Conservation (phyloP, 495 filamentous ascomycete genomes). For the Aeminium ludgeri region DNA sequence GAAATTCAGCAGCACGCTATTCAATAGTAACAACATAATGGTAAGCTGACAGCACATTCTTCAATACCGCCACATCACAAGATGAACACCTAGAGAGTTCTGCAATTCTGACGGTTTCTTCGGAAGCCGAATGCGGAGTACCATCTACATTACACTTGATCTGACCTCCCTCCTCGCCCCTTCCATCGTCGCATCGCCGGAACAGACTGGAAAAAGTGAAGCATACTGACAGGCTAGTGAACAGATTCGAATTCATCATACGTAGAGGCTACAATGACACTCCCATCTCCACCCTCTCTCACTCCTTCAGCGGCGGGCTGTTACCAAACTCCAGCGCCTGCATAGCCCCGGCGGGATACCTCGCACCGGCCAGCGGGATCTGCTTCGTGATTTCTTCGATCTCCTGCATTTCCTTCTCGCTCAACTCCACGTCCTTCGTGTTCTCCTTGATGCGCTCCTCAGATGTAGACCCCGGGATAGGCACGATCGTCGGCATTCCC, state of each 20-base stretch:
- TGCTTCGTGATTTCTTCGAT: constrained; percentile 24
- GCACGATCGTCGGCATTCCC: constrained; percentile 56
- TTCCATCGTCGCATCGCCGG: neutral
- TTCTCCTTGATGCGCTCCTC: constrained; percentile 27
- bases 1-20: too few species aligned
- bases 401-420: constrained; percentile 23
- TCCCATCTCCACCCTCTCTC: neutral
- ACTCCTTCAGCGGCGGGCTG: constrained; percentile 8
- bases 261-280: too few species aligned
- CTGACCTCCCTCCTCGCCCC: constrained; percentile 15
- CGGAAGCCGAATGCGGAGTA: constrained; percentile 20
- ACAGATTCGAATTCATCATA: too few species aligned
- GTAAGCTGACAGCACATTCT: neutral
- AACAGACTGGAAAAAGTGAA: too few species aligned
- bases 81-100: constrained; percentile 26
- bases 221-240: neutral
- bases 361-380: constrained; percentile 17
- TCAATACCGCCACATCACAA: constrained; percentile 1
- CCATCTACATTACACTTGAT: constrained; percentile 27
- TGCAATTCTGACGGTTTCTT: constrained; percentile 26
- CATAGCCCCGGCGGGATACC: constrained; percentile 16
- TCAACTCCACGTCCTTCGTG: constrained; percentile 20
- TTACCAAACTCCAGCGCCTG: constrained; percentile 8
- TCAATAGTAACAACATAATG: too few species aligned
- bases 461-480: constrained; percentile 57